Evolutionary conservation across 805 yeast genomes (phyloP).

Genomic region (Myxozyma kluyveri): DNA sequence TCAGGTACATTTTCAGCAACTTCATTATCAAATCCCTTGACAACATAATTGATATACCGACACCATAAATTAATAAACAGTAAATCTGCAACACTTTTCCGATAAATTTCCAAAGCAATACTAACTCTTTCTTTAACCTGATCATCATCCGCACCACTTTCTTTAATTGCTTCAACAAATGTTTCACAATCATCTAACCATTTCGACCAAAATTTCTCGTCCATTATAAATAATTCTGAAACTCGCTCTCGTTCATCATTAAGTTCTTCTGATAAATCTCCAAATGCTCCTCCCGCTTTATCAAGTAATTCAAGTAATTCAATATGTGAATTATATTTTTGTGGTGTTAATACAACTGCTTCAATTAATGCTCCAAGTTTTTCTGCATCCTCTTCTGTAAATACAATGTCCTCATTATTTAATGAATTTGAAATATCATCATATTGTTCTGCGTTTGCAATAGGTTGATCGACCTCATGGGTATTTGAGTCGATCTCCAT

Average conservation of each 20-base stretch:
- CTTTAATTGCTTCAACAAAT: background rate
- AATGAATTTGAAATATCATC: too few species aligned
- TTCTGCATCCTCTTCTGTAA: constrained; percentile 25
- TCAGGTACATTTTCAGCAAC: constrained; percentile 1
- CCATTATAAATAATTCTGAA: constrained; percentile 15
- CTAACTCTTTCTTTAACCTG: constrained; percentile 14
- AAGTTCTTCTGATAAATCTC: constrained; percentile 19
- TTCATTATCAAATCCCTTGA: background rate
- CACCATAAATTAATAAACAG: constrained; percentile 22
- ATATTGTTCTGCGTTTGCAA: too few species aligned
- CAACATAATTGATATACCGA: constrained; percentile 17
- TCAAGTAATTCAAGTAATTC: constrained; percentile 15
- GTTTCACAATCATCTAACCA: constrained; percentile 21
- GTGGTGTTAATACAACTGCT: constrained; percentile 8
- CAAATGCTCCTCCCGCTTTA: constrained; percentile 13
- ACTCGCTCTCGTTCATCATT: constrained; percentile 17
- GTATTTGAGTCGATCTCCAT: too few species aligned
- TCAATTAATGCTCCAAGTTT: constrained; percentile 21
- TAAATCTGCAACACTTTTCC: constrained; percentile 20
- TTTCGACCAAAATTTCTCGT: constrained; percentile 15
- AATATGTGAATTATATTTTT: constrained; percentile 14
- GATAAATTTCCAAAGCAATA: constrained; percentile 10
- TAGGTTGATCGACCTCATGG: too few species aligned
- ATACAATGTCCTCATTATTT: background rate
- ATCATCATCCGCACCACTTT: background rate